A percentile compares a stretch with the other conserved stretches of the same genome.
These are phyloP conservation scores for Aspergillus luchuensis DNA, from an alignment of 2,329 filamentous ascomycete species.

Conservation along the genomic window DNA sequence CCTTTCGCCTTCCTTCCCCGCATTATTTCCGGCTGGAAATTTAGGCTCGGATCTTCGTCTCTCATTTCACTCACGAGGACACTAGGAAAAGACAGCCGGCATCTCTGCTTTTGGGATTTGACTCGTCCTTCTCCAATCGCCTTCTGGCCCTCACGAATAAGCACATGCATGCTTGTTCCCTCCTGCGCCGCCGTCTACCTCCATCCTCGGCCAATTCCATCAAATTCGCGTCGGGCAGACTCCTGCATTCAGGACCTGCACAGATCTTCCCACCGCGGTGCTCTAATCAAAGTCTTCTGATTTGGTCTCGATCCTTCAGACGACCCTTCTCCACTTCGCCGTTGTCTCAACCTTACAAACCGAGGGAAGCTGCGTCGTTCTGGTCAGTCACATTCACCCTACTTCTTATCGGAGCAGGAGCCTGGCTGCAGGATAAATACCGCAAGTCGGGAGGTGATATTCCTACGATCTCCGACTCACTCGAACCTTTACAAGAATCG, in stretches of 20 bases:
- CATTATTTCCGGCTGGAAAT: constrained; percentile 8
- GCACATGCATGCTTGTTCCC: constrained; percentile 41
- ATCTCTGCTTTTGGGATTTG: background rate
- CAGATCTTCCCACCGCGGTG: constrained; percentile 23
- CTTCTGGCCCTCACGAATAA: constrained; percentile 12
- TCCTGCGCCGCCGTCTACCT: constrained; percentile 34
- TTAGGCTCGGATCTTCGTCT: constrained; percentile 6
- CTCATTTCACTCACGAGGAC: background rate
- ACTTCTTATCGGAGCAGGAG: constrained; percentile 37
- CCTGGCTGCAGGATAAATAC: constrained; percentile 39
- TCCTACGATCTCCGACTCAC: constrained; percentile 13
- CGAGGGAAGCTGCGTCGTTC: constrained; percentile 40
- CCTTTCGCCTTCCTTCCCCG: constrained; percentile 5
- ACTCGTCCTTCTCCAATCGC: constrained; percentile 10
- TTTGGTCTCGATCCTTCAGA: constrained; percentile 26
- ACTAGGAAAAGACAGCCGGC: background rate
- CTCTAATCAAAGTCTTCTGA: constrained; percentile 24
- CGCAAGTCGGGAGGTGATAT: constrained; percentile 19
- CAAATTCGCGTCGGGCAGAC: constrained; percentile 19
- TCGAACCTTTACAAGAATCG: constrained; percentile 18
- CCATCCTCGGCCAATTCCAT: constrained; percentile 34
- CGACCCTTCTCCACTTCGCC: constrained; percentile 31
- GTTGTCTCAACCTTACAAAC: constrained; percentile 25
- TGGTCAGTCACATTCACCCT: constrained; percentile 41
- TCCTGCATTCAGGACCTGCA: constrained; percentile 21